phyloP scores from a whole-genome alignment of 495 filamentous ascomycete species.

The Penicillium ochrochloron region DNA sequence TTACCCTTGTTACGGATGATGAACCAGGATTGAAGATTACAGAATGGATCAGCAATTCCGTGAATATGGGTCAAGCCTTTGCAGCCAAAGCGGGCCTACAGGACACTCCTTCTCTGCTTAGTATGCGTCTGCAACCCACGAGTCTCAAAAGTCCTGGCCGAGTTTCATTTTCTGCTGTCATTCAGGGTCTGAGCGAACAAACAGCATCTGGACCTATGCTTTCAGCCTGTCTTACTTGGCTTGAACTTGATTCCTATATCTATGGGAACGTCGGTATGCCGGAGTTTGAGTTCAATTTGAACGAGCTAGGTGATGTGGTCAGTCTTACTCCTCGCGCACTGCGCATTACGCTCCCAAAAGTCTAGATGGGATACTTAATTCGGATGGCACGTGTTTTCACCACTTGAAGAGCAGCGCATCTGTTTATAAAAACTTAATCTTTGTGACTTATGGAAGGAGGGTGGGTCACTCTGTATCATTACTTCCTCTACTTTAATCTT shows the following conservation, averaged over 20 bases:
- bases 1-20: slow-evolving; percentile 46
- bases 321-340: slow-evolving; percentile 31
- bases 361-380: background rate
- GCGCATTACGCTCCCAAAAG: slow-evolving; percentile 19
- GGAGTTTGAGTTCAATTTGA: slow-evolving; percentile 43
- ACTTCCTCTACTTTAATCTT: background rate
- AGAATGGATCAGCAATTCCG: slow-evolving; percentile 42
- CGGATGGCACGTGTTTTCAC: background rate
- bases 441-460: background rate
- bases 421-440: background rate
- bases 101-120: slow-evolving; percentile 3
- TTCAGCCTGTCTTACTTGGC: slow-evolving; percentile 26
- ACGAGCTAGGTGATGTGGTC: slow-evolving; percentile 33
- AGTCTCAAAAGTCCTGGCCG: slow-evolving; percentile 19
- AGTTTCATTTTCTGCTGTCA: slow-evolving; percentile 50
- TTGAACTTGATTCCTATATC: slow-evolving; percentile 26
- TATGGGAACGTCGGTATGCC: slow-evolving; percentile 39
- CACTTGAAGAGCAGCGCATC: background rate
- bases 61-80: slow-evolving; percentile 42
- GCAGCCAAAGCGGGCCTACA: background rate
- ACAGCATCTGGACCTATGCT: slow-evolving; percentile 17
- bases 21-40: slow-evolving; percentile 44
- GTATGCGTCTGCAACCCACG: slow-evolving; percentile 54
- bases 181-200: slow-evolving; percentile 33
- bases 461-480: background rate